Conservation (phyloP, 1,284 basidiomycete genomes). For the Malassezia equina region DNA sequence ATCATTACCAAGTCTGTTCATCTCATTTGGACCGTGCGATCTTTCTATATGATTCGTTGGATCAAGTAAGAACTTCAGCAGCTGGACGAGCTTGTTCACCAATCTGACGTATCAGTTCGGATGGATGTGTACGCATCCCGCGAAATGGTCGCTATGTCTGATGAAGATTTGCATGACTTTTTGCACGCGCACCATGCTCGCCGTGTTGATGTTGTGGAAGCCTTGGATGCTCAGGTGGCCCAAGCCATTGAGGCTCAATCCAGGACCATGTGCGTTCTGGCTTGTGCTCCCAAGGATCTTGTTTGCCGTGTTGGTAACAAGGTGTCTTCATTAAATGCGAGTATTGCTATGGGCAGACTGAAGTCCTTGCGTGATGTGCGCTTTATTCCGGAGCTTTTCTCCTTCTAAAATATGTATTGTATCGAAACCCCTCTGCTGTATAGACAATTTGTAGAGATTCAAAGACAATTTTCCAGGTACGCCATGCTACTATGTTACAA, state of each 20-base stretch:
- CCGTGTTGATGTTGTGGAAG: not conserved
- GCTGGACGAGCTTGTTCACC: not conserved
- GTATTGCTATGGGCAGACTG: not conserved
- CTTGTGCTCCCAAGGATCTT: not conserved
- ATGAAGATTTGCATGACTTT: not conserved
- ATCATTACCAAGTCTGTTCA: not conserved
- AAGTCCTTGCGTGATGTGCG: not conserved
- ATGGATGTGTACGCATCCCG: not conserved
- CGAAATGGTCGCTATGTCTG: not conserved
- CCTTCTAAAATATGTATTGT: too few relatives aligned
- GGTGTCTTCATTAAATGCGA: not conserved
- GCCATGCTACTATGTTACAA: too few relatives aligned
- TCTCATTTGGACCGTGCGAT: slow-evolving; percentile 4
- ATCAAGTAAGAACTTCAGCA: not conserved
- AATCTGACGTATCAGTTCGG: not conserved
- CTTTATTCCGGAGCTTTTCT: not conserved
- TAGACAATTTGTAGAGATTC: not conserved
- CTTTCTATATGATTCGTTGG: not conserved
- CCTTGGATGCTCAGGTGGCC: not conserved
- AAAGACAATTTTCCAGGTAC: too few relatives aligned
- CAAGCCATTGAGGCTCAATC: not conserved
- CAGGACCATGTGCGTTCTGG: not conserved
- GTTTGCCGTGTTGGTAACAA: not conserved
- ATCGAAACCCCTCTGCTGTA: too few relatives aligned
- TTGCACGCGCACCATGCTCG: not conserved